phyloP scores from a whole-genome alignment of 257 asterid genomes.

The Rauvolfia tetraphylla region DNA sequence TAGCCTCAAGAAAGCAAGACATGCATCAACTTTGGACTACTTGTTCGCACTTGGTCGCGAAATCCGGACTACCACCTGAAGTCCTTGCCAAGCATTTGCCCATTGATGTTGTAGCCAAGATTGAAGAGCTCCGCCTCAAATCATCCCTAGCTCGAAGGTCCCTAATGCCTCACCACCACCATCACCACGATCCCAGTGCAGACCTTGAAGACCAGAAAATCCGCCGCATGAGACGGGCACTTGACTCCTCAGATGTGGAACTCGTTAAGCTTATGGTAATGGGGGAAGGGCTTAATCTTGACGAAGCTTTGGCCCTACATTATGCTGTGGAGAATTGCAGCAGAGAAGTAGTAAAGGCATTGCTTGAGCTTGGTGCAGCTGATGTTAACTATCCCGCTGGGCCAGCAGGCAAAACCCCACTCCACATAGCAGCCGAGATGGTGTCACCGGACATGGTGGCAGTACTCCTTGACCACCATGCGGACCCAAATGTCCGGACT shows the following conservation, averaged over 20 bases:
- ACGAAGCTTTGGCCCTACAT: slow-evolving; percentile 77
- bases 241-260: slow-evolving; percentile 88
- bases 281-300: slow-evolving; percentile 94
- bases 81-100: slow-evolving; percentile 82
- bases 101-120: slow-evolving; percentile 74
- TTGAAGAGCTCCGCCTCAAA: slow-evolving; percentile 88
- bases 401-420: slow-evolving; percentile 79
- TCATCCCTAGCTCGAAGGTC: slow-evolving; percentile 65
- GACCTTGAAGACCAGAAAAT: slow-evolving; percentile 88
- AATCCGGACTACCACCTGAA: slow-evolving; percentile 92
- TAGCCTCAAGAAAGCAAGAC: slow-evolving; percentile 89
- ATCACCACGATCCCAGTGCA: slow-evolving; percentile 32
- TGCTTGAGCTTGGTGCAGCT: slow-evolving; percentile 92
- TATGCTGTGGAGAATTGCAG: slow-evolving; percentile 86
- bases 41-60: slow-evolving; percentile 82
- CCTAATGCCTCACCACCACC: slow-evolving; percentile 40
- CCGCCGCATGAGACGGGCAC: slow-evolving; percentile 87
- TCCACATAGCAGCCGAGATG: slow-evolving; percentile 89
- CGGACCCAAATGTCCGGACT: slow-evolving; percentile 81
- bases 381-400: slow-evolving; percentile 92
- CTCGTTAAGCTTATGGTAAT: slow-evolving; percentile 97
- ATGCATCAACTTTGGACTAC: slow-evolving; percentile 86
- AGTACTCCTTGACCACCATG: slow-evolving; percentile 90
- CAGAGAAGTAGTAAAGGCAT: slow-evolving; percentile 80
- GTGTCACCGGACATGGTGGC: slow-evolving; percentile 99